Percentiles rank a stretch among this genome's conserved stretches.
phyloP scores from a whole-genome alignment of 768 basidiomycete species.

The Lyophyllum atratum region DNA sequence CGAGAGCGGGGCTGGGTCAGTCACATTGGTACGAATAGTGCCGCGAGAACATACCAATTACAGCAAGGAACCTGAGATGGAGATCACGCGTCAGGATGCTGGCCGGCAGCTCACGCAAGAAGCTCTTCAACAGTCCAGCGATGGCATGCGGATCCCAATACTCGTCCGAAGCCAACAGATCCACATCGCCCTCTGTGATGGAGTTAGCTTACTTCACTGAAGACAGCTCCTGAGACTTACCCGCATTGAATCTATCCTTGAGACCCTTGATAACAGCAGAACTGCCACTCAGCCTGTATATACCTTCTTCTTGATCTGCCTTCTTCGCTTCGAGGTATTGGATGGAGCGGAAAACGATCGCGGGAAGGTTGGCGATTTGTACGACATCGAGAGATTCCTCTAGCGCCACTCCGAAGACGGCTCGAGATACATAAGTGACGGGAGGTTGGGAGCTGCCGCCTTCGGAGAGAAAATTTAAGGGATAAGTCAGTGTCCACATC shows the following conservation, averaged over 20 bases:
- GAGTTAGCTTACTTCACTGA: constrained; percentile 8
- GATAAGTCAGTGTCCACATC: constrained; percentile 6
- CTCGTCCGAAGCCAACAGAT: constrained; percentile 84
- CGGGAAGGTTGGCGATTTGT: constrained; percentile 87
- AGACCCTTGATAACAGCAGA: constrained; percentile 93
- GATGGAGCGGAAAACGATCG: constrained; percentile 93
- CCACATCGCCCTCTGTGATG: constrained; percentile 88
- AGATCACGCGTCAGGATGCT: constrained; percentile 92
- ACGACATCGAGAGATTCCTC: constrained; percentile 88
- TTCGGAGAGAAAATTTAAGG: constrained; percentile 20
- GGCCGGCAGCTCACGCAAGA: constrained; percentile 89
- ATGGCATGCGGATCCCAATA: constrained; percentile 99
- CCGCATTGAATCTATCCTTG: constrained; percentile 90
- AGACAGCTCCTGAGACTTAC: constrained; percentile 44
- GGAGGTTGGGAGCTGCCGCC: constrained; percentile 38
- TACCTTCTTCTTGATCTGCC: constrained; percentile 96
- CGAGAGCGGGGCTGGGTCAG: constrained; percentile 3
- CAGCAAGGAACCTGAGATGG: constrained; percentile 87
- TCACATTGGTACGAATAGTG: constrained; percentile 1
- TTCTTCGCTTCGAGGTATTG: constrained; percentile 93
- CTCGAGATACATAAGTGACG: constrained; percentile 51
- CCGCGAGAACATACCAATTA: constrained; percentile 73
- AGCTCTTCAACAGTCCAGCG: constrained; percentile 91
- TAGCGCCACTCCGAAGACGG: constrained; percentile 87
- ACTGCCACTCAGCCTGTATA: constrained; percentile 93